These are phyloP conservation scores for Clarkia xantiana DNA, from an alignment of 345 rosid species.

Conservation along the genomic window DNA sequence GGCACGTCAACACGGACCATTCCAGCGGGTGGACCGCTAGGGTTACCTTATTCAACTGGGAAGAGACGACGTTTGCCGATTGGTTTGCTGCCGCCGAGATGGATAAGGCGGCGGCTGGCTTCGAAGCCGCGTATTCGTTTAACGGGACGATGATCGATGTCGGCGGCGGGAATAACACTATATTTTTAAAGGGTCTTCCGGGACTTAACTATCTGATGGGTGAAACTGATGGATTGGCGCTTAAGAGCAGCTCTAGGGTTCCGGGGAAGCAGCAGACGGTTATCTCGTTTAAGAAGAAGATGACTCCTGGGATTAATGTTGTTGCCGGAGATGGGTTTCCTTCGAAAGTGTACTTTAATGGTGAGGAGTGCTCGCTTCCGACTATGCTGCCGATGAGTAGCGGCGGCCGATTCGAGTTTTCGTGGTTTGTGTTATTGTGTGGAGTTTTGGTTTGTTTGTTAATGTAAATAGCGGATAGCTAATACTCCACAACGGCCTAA, in stretches of 20 bases:
- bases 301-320: constrained; percentile 47
- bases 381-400: constrained; percentile 30
- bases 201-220: constrained; percentile 71
- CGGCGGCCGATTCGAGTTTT: constrained; percentile 20
- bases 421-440: neutral
- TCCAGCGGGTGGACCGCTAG: constrained; percentile 69
- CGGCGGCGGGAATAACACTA: constrained; percentile 32
- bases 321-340: constrained; percentile 77
- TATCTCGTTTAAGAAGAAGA: constrained; percentile 63
- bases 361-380: constrained; percentile 89
- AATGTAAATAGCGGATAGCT: no score
- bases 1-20: constrained; percentile 70
- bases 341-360: constrained; percentile 78
- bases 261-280: constrained; percentile 95
- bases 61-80: constrained; percentile 42
- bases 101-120: constrained; percentile 50
- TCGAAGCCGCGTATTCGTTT: constrained; percentile 64
- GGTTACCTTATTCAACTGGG: constrained; percentile 86
- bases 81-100: constrained; percentile 77
- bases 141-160: constrained; percentile 41
- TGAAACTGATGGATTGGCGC: constrained; percentile 44
- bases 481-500: no score
- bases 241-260: constrained; percentile 37
- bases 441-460: no score
- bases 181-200: constrained; percentile 63